Conservation (phyloP, 768 basidiomycete genomes). For the Rhizopogon rudus region DNA sequence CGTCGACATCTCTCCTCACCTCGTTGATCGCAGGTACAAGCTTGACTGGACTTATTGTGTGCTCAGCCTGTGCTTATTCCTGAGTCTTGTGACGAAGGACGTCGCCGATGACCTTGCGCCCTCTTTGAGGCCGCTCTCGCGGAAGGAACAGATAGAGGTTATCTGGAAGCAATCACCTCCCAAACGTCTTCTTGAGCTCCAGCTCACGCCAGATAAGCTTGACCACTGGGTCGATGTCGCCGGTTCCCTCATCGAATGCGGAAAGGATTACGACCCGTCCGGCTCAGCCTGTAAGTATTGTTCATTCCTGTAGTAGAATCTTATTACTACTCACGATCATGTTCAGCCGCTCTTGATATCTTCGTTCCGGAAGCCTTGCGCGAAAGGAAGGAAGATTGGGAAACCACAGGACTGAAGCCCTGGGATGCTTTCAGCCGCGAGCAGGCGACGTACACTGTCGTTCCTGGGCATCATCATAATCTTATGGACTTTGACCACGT, state of each 20-base stretch:
- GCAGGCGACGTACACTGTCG: constrained; percentile 7
- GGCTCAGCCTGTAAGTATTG: constrained; percentile 17
- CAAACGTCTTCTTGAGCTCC: background rate
- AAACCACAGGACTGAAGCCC: constrained; percentile 13
- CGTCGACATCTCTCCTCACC: constrained; percentile 38
- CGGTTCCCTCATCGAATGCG: constrained; percentile 16
- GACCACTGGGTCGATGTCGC: constrained; percentile 18
- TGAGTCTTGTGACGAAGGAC: constrained; percentile 25
- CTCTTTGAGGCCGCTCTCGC: constrained; percentile 11
- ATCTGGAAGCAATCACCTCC: constrained; percentile 17
- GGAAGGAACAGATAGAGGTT: constrained; percentile 13
- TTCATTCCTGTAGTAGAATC: background rate
- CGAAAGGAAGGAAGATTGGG: no score
- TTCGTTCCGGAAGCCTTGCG: constrained; percentile 7
- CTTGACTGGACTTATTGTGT: constrained; percentile 34
- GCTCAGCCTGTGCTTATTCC: constrained; percentile 35
- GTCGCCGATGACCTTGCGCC: constrained; percentile 12
- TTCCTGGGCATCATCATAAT: constrained; percentile 12
- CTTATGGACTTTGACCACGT: constrained; percentile 14
- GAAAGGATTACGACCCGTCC: constrained; percentile 12
- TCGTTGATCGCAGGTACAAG: constrained; percentile 36
- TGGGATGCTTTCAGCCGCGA: constrained; percentile 11
- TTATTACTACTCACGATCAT: background rate
- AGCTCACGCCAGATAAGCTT: constrained; percentile 17
- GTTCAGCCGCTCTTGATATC: constrained; percentile 4